Conservation (phyloP, 1,284 basidiomycete genomes). For the Tylopilus sp. region DNA sequence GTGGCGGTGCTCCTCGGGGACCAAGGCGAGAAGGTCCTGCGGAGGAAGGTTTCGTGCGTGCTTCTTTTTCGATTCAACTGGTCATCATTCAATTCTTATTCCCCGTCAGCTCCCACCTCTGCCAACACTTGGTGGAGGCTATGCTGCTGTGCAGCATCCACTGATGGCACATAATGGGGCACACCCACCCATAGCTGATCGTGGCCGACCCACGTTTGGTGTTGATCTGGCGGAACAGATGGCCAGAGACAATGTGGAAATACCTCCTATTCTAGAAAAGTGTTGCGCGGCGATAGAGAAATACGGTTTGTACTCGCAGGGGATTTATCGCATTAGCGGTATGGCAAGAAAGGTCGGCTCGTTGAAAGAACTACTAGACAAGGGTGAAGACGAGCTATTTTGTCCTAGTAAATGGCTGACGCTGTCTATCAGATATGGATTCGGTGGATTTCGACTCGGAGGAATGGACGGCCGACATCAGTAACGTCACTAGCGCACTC, state of each 20-base stretch:
- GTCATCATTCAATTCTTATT: slow-evolving; percentile 6
- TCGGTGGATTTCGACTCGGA: slow-evolving; percentile 81
- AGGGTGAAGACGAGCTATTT: slow-evolving; percentile 47
- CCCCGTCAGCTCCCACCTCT: slow-evolving; percentile 58
- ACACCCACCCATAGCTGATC: slow-evolving; percentile 49
- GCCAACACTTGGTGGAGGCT: slow-evolving; percentile 40
- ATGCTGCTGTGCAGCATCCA: slow-evolving; percentile 28
- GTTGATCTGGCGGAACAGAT: slow-evolving; percentile 92
- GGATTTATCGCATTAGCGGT: slow-evolving; percentile 93
- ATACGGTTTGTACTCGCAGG: slow-evolving; percentile 79
- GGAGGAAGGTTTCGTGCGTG: slow-evolving; percentile 82
- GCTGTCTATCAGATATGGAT: slow-evolving; percentile 66
- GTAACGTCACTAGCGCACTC: slow-evolving; percentile 89
- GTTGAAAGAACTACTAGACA: slow-evolving; percentile 83
- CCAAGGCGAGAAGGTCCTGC: slow-evolving; percentile 79
- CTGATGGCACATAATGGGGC: slow-evolving; percentile 27
- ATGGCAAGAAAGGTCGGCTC: slow-evolving; percentile 85
- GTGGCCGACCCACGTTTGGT: slow-evolving; percentile 79
- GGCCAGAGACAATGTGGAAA: slow-evolving; percentile 82
- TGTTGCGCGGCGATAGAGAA: slow-evolving; percentile 92
- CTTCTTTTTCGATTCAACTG: slow-evolving; percentile 12
- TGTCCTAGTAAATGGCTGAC: slow-evolving; percentile 6
- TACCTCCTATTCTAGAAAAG: slow-evolving; percentile 86
- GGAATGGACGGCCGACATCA: slow-evolving; percentile 93
- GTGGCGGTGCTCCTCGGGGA: slow-evolving; percentile 61